A percentile compares a stretch with the other conserved stretches of the same genome.
Evolutionary conservation across 1,284 basidiomycete species (phyloP).

Genomic region (Tilletia indica): DNA sequence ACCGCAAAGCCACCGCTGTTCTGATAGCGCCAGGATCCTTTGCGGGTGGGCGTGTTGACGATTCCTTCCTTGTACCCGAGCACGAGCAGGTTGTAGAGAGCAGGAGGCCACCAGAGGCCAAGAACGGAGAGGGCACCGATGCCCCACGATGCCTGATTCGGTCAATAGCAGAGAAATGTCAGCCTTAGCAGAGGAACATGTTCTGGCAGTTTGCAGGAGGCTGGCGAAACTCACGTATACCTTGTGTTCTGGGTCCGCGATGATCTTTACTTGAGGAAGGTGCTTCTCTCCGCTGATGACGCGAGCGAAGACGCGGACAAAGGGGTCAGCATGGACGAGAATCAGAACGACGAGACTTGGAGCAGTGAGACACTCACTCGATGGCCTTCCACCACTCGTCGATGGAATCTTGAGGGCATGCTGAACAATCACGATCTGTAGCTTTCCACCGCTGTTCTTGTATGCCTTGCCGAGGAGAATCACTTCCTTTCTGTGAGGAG

Average conservation of each 20-base stretch:
- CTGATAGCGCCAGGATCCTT: constrained; percentile 25
- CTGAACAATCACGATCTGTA: constrained; percentile 26
- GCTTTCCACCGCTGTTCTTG: constrained; percentile 19
- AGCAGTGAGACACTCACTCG: constrained; percentile 18
- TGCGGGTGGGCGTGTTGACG: constrained; percentile 25
- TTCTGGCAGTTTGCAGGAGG: neutral
- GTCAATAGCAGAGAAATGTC: neutral
- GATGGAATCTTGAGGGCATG: constrained; percentile 22
- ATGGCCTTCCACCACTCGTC: constrained; percentile 25
- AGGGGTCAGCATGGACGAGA: neutral
- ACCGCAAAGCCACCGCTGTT: constrained; percentile 30
- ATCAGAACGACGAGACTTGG: neutral
- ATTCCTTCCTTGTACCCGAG: constrained; percentile 25
- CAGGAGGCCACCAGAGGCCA: constrained; percentile 20
- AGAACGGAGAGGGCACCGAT: constrained; percentile 19
- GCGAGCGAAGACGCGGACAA: neutral
- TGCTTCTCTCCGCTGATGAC: constrained; percentile 13
- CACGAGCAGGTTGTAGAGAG: constrained; percentile 18
- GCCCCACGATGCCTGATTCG: constrained; percentile 21
- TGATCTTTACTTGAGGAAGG: constrained; percentile 16
- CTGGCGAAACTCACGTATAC: constrained; percentile 18
- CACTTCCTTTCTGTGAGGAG: constrained; percentile 20
- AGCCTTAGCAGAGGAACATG: neutral
- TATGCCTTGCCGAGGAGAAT: constrained; percentile 16
- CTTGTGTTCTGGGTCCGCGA: constrained; percentile 23